phyloP scores from a whole-genome alignment of 2,329 filamentous ascomycete genomes.

The Beauveria varroae region DNA sequence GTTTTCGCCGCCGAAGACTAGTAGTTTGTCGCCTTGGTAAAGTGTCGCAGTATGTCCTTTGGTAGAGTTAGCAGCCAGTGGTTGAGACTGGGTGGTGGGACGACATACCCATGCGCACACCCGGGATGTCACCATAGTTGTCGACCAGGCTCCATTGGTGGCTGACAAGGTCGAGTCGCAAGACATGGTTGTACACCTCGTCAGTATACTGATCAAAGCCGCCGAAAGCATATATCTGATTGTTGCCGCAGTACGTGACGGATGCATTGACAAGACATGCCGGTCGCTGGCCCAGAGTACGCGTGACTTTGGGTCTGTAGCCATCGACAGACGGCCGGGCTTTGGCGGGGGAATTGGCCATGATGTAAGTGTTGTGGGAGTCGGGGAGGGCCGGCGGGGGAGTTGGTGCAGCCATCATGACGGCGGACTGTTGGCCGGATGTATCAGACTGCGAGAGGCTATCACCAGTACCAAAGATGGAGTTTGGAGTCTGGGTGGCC shows the following conservation, averaged over 20 bases:
- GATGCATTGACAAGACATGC: constrained; percentile 96
- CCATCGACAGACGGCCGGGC: constrained; percentile 58
- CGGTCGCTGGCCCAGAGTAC: constrained; percentile 71
- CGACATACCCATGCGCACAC: constrained; percentile 81
- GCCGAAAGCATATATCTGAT: constrained; percentile 96
- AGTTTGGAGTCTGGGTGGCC: constrained; percentile 29
- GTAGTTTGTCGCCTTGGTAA: constrained; percentile 88
- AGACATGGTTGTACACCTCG: constrained; percentile 97
- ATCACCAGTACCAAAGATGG: constrained; percentile 37
- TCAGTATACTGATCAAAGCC: constrained; percentile 99
- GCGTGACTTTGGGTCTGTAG: constrained; percentile 77
- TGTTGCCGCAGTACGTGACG: constrained; percentile 96
- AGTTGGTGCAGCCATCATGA: constrained; percentile 17
- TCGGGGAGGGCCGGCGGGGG: constrained; percentile 30
- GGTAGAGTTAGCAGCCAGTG: constrained; percentile 10
- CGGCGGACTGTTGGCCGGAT: constrained; percentile 21
- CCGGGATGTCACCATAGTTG: constrained; percentile 97
- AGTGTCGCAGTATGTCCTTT: constrained; percentile 91
- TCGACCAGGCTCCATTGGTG: constrained; percentile 94
- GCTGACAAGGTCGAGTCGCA: constrained; percentile 77
- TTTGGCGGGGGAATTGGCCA: constrained; percentile 77
- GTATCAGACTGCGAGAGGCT: constrained; percentile 16
- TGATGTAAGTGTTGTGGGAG: constrained; percentile 78
- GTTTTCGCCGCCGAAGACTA: constrained; percentile 97
- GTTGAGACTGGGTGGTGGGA: neutral